Evolutionary conservation across 352 stramenopile species (phyloP).

Genomic region (Phytophthora crassamura): DNA sequence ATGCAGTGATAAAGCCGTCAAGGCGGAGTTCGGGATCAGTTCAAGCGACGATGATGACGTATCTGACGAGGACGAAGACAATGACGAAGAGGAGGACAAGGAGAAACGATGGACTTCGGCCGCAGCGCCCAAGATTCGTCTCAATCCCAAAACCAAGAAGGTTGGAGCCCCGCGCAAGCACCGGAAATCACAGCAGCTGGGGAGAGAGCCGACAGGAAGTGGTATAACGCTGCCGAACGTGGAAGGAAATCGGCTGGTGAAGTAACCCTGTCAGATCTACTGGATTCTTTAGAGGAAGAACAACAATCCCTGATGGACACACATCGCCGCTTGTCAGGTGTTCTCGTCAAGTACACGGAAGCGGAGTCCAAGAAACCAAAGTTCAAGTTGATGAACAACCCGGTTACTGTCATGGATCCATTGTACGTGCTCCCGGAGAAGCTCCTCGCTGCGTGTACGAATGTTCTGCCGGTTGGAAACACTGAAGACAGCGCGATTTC

Average conservation of each 20-base stretch:
- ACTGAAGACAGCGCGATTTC: background rate
- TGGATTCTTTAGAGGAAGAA: constrained; percentile 3
- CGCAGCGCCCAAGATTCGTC: background rate
- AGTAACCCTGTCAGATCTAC: constrained; percentile 11
- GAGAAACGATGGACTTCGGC: too few species aligned
- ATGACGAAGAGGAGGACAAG: too few species aligned
- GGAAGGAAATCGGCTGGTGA: background rate
- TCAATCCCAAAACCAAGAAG: background rate
- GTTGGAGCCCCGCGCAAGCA: background rate
- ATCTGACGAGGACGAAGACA: too few species aligned
- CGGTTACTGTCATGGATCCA: constrained; percentile 21
- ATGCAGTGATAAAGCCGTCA: too few species aligned
- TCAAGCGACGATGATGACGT: too few species aligned
- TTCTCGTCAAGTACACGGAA: constrained; percentile 5
- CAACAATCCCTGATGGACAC: constrained; percentile 6
- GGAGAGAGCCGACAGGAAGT: constrained; percentile 1
- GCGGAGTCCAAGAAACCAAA: constrained; percentile 7
- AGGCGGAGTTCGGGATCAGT: too few species aligned
- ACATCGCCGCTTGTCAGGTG: background rate
- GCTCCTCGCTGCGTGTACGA: constrained; percentile 19
- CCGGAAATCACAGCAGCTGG: background rate
- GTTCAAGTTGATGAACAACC: constrained; percentile 23
- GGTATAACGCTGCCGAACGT: constrained; percentile 10
- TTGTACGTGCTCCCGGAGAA: constrained; percentile 24
- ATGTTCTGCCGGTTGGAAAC: constrained; percentile 1